Evolutionary conservation across 108 stramenopile genomes (phyloP).

Genomic region (Cyclotella baltica): DNA sequence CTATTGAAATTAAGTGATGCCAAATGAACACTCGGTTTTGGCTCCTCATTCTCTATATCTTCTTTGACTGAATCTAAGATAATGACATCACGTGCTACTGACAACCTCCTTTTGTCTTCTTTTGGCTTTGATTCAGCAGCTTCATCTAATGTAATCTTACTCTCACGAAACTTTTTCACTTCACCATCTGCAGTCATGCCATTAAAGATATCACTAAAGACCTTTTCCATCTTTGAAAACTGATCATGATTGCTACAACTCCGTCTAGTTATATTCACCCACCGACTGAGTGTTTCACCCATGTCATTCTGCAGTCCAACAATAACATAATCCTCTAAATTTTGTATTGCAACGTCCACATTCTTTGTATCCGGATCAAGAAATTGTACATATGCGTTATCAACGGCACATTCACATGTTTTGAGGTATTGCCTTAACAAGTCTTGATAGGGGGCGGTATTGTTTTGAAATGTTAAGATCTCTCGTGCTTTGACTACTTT

Average conservation of each 20-base stretch:
- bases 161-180: conserved; percentile 8
- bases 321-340: conserved; percentile 39
- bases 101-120: neutral
- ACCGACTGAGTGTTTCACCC: conserved; percentile 15
- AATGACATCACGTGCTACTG: neutral
- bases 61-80: neutral
- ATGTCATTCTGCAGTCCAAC: conserved; percentile 38
- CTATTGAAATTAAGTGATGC: conserved; percentile 19
- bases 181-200: neutral
- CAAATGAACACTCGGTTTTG: conserved; percentile 3
- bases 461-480: conserved; percentile 1
- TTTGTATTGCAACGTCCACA: conserved; percentile 24
- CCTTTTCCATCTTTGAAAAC: neutral
- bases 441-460: conserved; percentile 25
- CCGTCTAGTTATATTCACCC: conserved; percentile 13
- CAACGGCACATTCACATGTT: conserved; percentile 8
- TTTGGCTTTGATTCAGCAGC: too few relatives aligned
- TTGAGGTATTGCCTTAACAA: conserved; percentile 26
- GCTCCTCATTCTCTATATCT: neutral
- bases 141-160: neutral
- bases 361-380: conserved; percentile 40
- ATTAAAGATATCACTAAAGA: neutral
- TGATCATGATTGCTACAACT: conserved; percentile 17
- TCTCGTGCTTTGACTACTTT: conserved; percentile 17
- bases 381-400: conserved; percentile 48